These are phyloP conservation scores for Erysimum cheiri DNA, from an alignment of 441 rosid species.

Conservation along the genomic window DNA sequence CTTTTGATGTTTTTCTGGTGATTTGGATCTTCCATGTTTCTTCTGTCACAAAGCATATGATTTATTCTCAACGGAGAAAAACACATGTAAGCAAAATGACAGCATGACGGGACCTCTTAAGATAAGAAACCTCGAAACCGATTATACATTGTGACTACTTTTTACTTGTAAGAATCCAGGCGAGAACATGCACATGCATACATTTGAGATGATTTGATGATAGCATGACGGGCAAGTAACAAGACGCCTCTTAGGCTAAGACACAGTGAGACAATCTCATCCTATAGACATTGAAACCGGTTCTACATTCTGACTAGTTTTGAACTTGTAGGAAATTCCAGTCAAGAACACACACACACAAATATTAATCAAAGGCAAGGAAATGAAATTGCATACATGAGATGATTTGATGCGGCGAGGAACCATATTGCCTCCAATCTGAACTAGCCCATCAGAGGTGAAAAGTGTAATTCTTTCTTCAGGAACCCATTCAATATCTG, in stretches of 20 bases:
- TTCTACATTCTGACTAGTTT: neutral
- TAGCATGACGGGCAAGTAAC: neutral
- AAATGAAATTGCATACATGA: slow-evolving; percentile 52
- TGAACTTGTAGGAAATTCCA: neutral
- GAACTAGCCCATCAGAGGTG: slow-evolving; percentile 88
- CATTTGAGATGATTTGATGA: neutral
- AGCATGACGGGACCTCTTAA: neutral
- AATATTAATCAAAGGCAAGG: neutral
- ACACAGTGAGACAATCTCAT: slow-evolving; percentile 6
- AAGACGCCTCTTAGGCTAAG: neutral
- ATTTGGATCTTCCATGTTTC: slow-evolving; percentile 57
- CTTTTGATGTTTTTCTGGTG: slow-evolving; percentile 56
- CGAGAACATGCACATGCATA: neutral
- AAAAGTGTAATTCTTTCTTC: slow-evolving; percentile 85
- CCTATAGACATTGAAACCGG: neutral
- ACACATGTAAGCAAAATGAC: neutral
- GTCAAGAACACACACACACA: neutral
- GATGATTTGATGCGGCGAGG: slow-evolving; percentile 68
- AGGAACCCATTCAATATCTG: slow-evolving; percentile 83
- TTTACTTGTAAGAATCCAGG: neutral
- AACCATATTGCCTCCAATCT: slow-evolving; percentile 87
- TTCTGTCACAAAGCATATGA: slow-evolving; percentile 50
- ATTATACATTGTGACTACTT: neutral
- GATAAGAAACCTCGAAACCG: neutral
- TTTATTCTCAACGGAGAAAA: neutral